phyloP scores from a whole-genome alignment of 805 yeast species.

The Nakazawaea sp. region DNA sequence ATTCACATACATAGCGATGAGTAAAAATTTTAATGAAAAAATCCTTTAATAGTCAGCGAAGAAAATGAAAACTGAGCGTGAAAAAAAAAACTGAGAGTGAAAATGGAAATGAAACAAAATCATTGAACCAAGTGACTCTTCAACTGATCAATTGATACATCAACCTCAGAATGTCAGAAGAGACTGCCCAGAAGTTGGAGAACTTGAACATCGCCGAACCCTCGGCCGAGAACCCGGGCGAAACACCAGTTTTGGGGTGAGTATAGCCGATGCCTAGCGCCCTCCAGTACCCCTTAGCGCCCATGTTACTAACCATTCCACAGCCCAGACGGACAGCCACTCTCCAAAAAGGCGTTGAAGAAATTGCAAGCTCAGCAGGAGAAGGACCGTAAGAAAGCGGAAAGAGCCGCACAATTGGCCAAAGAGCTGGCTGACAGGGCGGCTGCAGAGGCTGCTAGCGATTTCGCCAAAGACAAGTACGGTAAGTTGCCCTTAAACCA shows the following conservation, averaged over 20 bases:
- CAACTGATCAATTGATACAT: no score
- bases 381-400: constrained; percentile 89
- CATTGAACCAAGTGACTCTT: no score
- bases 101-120: no score
- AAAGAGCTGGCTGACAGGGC: constrained; percentile 80
- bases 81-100: no score
- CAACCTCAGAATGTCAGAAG: constrained; percentile 10
- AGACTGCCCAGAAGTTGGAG: constrained; percentile 7
- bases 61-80: no score
- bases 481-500: constrained; percentile 88
- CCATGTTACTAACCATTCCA: no score
- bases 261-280: no score
- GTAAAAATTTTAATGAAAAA: no score
- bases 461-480: constrained; percentile 80
- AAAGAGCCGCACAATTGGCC: constrained; percentile 82
- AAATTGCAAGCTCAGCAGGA: constrained; percentile 90
- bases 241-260: constrained; percentile 9
- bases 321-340: constrained; percentile 74
- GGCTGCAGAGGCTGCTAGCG: constrained; percentile 62
- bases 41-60: no score
- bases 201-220: constrained; percentile 6
- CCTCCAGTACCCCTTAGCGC: no score
- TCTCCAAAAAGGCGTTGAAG: constrained; percentile 91
- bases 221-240: neutral
- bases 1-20: no score